A percentile compares a stretch with the other conserved stretches of the same genome.
phyloP scores from a whole-genome alignment of 306 rosid species.

The Quercus wislizeni region DNA sequence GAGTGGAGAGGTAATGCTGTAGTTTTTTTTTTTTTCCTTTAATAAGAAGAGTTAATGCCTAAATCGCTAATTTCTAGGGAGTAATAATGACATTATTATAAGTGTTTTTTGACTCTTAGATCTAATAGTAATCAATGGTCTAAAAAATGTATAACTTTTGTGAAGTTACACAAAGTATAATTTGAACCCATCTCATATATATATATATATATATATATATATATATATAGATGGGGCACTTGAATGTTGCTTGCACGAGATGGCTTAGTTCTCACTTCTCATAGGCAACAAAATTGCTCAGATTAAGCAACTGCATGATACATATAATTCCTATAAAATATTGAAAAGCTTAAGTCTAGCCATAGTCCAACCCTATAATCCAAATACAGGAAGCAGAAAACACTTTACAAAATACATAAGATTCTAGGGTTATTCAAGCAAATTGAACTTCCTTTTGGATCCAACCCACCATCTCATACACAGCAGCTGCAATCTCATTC shows the following conservation, averaged over 20 bases:
- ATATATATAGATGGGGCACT: no score
- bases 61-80: no score
- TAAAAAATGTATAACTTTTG: no score
- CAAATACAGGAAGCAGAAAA: background rate
- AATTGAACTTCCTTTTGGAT: slow-evolving; percentile 26
- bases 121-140: no score
- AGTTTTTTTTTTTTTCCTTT: no score
- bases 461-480: slow-evolving; percentile 39
- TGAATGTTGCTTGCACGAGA: background rate
- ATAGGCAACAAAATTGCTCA: background rate
- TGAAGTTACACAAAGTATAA: no score
- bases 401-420: background rate
- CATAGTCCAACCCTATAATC: background rate
- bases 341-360: background rate
- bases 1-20: no score
- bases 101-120: no score
- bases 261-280: background rate
- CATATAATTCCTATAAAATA: background rate
- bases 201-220: no score
- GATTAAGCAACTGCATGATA: background rate
- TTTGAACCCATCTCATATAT: no score
- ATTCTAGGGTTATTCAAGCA: slow-evolving; percentile 1
- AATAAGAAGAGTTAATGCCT: no score
- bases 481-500: slow-evolving; percentile 48
- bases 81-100: no score